These are phyloP conservation scores for Samsoniella hepiali DNA, from an alignment of 2,329 filamentous ascomycete species.

Conservation along the genomic window DNA sequence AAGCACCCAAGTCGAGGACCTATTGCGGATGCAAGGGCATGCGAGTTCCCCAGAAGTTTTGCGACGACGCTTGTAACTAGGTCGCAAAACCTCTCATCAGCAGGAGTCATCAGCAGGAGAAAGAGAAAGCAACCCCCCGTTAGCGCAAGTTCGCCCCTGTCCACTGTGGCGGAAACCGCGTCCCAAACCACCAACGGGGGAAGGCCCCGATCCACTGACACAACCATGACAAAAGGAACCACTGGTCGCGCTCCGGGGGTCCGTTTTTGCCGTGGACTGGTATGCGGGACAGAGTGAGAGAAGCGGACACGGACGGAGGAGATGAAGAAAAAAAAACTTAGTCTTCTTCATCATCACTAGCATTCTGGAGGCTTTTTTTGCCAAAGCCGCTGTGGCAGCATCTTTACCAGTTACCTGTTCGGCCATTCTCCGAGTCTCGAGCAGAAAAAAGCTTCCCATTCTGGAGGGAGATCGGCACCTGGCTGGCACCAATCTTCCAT, in stretches of 20 bases:
- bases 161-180: constrained; percentile 2
- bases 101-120: background rate
- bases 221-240: background rate
- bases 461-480: background rate
- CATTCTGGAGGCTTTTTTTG: background rate
- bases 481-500: background rate
- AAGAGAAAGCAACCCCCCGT: background rate
- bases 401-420: background rate
- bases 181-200: background rate
- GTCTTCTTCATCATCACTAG: background rate
- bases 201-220: constrained; percentile 5
- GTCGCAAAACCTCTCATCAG: background rate
- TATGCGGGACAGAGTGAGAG: background rate
- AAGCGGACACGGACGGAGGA: background rate
- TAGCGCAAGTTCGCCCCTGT: background rate
- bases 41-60: background rate
- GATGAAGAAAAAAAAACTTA: constrained; percentile 3
- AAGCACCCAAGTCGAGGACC: background rate
- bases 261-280: background rate
- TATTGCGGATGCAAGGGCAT: background rate
- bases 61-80: background rate
- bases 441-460: background rate
- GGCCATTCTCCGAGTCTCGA: background rate
- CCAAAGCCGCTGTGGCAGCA: background rate
- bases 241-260: background rate